Conservation (phyloP, 1,284 basidiomycete genomes). For the Inonotus hispidus region DNA sequence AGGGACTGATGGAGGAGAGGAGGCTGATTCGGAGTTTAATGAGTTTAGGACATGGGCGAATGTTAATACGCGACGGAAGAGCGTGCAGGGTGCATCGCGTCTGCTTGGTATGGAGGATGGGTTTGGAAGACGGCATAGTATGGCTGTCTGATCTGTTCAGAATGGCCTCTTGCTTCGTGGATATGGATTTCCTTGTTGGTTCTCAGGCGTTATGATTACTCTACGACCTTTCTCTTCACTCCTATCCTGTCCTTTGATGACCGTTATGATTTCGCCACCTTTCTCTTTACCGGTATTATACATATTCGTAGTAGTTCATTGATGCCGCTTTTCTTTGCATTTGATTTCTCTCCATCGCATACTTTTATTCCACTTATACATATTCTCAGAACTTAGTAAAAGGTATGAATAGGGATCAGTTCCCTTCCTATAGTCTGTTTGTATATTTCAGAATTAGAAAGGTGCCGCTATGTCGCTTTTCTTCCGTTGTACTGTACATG, state of each 20-base stretch:
- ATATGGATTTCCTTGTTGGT: background rate
- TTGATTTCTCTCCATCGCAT: background rate
- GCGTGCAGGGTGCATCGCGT: slow-evolving; percentile 28
- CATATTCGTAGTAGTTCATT: background rate
- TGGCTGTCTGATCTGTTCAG: slow-evolving; percentile 28
- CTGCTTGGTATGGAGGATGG: slow-evolving; percentile 33
- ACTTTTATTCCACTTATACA: slow-evolving; percentile 3
- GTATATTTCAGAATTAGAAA: background rate
- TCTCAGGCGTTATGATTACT: background rate
- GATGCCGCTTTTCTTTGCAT: background rate
- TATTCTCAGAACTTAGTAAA: background rate
- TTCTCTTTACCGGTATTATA: background rate
- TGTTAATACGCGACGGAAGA: slow-evolving; percentile 36
- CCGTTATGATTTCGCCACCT: background rate
- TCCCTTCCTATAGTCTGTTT: background rate
- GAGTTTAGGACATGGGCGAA: slow-evolving; percentile 55
- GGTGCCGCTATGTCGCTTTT: background rate
- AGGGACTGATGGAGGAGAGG: slow-evolving; percentile 49
- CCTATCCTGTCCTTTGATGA: background rate
- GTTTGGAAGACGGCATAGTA: slow-evolving; percentile 31
- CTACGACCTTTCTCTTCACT: slow-evolving; percentile 1
- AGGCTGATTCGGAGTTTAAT: slow-evolving; percentile 61
- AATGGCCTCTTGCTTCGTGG: background rate
- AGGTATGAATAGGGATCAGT: background rate
- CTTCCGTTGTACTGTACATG: background rate